Base-by-base conservation (phyloP, 768 basidiomycete species). In the Serpula lacrymans region DNA sequence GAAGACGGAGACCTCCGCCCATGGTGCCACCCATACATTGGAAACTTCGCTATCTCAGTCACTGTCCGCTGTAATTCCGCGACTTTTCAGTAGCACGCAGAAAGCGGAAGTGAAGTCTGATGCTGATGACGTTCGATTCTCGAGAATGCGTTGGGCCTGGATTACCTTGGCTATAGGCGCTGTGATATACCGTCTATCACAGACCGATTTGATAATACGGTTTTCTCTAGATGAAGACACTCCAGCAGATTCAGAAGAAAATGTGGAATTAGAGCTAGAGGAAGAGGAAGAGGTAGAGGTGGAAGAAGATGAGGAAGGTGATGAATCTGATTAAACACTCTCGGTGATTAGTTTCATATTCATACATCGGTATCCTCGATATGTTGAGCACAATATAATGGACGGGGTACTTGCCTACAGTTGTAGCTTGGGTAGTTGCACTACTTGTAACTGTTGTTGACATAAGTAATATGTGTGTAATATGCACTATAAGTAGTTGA, bases 111-210 rank as follows among this genome's bases (percentile, higher is more conserved):
- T 42, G 17, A 56, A 55, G 47, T 61, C 52, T 29, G 64, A 65
- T 26, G 48, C 52, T 14, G 73, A 75, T 21, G 79, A 80, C 26
- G 49, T 62, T 29, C 62, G 70, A 24, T 77, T 71, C 51, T 66
- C 61, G 31, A 60, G 70, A 31, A 70, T 71, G 59, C 69, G 74
- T 10, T 78, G 75, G 73, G 66, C 68, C 1, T 87, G 79, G 61
- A 56, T 72, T 16, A 69, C 71, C 1, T 55, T 74, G 13, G 69
- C 69, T 9, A 37, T 74, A 1, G 73, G 71, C 1, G 64, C 69
- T 21, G 47, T 75, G 2, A 65, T 55, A 22, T 64, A 68, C 11
- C 77, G 67, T 46, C 22, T 74, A 32, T 48, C 51, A 9, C 42
- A 40, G 13, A 28, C 13, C 11, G 29, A 26, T 2, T 11, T 25